Evolutionary conservation across 1,284 basidiomycete genomes (phyloP).

Genomic region (Naganishia albida): DNA sequence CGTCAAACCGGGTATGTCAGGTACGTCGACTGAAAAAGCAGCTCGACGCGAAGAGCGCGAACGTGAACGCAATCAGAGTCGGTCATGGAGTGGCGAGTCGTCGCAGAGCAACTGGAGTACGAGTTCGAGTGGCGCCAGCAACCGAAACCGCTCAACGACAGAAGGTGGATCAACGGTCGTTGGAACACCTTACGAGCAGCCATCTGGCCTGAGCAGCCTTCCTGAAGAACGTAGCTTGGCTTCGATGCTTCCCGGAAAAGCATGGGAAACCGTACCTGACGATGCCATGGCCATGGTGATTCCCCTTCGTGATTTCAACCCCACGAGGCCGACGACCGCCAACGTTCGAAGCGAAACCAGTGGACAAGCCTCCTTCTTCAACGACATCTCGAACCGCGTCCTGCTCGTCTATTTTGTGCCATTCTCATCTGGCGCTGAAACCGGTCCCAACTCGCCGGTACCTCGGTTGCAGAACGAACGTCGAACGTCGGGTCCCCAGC

Average conservation of each 20-base stretch:
- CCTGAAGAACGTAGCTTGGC: slow-evolving; percentile 22
- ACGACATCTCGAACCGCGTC: slow-evolving; percentile 40
- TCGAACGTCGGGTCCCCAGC: slow-evolving; percentile 16
- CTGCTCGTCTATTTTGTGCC: slow-evolving; percentile 53
- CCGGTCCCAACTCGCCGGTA: background rate
- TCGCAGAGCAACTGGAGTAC: slow-evolving; percentile 23
- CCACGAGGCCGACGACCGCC: background rate
- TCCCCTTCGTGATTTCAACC: slow-evolving; percentile 37
- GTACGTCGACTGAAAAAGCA: slow-evolving; percentile 38
- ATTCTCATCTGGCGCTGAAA: slow-evolving; percentile 43
- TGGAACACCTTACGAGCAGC: slow-evolving; percentile 30
- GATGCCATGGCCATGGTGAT: slow-evolving; percentile 54
- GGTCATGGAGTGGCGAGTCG: slow-evolving; percentile 39
- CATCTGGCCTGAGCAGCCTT: slow-evolving; percentile 2
- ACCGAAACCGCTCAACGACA: background rate
- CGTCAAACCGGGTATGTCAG: slow-evolving; percentile 35
- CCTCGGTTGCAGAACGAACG: slow-evolving; percentile 16
- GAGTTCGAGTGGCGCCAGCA: slow-evolving; percentile 14
- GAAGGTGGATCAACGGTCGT: background rate
- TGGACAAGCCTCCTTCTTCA: slow-evolving; percentile 36
- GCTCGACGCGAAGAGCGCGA: slow-evolving; percentile 46
- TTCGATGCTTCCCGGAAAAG: slow-evolving; percentile 41
- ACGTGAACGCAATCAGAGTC: slow-evolving; percentile 42
- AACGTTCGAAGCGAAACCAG: background rate
- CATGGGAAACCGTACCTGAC: slow-evolving; percentile 50